Evolutionary conservation across 2,329 filamentous ascomycete genomes (phyloP).

Genomic region (Aspergillus fischeri): DNA sequence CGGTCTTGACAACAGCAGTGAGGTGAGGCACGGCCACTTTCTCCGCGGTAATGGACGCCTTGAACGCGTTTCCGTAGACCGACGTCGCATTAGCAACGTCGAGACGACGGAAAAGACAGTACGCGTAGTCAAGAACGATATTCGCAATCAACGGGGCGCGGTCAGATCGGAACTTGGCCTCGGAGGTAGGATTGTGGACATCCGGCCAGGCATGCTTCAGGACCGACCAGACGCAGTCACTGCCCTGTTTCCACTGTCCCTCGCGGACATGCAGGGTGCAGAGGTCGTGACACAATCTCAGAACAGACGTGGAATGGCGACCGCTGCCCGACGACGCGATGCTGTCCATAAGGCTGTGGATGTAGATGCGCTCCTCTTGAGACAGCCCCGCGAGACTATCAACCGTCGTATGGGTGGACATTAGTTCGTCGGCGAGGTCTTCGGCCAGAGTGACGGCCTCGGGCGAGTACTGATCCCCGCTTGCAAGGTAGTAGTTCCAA

Average conservation of each 20-base stretch:
- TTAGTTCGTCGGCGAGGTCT: constrained; percentile 25
- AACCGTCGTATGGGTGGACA: constrained; percentile 15
- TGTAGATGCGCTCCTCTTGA: constrained; percentile 24
- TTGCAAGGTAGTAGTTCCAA: constrained; percentile 34
- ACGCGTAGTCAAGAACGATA: constrained; percentile 30
- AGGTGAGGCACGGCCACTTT: constrained; percentile 29
- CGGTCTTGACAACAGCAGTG: constrained; percentile 29
- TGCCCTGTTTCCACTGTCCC: constrained; percentile 28
- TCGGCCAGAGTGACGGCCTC: constrained; percentile 28
- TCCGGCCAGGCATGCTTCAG: constrained; percentile 31
- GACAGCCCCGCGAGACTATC: constrained; percentile 20
- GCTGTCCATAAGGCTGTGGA: constrained; percentile 30
- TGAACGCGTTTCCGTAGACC: constrained; percentile 34
- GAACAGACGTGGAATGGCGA: constrained; percentile 20
- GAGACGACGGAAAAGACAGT: constrained; percentile 32
- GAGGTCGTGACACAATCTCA: constrained; percentile 30
- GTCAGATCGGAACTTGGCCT: constrained; percentile 26
- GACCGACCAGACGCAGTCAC: constrained; percentile 25
- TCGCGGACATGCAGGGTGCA: constrained; percentile 29
- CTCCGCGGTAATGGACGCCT: constrained; percentile 27
- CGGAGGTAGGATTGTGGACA: constrained; percentile 25
- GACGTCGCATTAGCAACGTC: constrained; percentile 25
- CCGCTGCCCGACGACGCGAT: constrained; percentile 25
- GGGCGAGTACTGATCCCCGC: constrained; percentile 25
- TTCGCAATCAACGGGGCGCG: constrained; percentile 29